Conservation (phyloP, 2,329 filamentous ascomycete species). For the Cladosporium colombiae region DNA sequence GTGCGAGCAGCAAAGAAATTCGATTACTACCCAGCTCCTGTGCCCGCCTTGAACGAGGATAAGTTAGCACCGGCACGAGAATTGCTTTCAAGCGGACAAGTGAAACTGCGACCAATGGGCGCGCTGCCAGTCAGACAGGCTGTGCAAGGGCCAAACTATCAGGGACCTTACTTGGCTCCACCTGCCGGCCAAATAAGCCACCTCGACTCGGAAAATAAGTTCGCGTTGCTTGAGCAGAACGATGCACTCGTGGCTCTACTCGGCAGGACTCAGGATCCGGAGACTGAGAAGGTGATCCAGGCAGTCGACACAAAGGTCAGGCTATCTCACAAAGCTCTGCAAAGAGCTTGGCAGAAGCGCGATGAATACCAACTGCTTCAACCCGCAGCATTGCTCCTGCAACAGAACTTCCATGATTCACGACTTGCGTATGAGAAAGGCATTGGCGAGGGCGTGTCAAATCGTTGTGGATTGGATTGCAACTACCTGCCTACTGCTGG, state of each 20-base stretch:
- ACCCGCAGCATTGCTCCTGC: neutral
- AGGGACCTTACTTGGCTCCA: slow-evolving; percentile 39
- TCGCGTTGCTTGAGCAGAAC: neutral
- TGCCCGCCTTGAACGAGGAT: neutral
- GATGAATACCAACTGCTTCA: neutral
- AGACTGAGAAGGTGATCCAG: neutral
- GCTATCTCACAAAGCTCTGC: neutral
- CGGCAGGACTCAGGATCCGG: neutral
- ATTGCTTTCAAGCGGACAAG: slow-evolving; percentile 37
- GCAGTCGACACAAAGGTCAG: neutral
- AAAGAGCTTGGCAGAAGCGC: neutral
- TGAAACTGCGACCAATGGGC: slow-evolving; percentile 43
- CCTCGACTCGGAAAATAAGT: neutral
- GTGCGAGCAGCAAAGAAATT: slow-evolving; percentile 26
- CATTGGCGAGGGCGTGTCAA: slow-evolving; percentile 15
- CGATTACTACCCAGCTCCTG: slow-evolving; percentile 26
- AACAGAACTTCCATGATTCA: neutral
- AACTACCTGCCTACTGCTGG: slow-evolving; percentile 37
- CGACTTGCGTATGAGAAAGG: neutral
- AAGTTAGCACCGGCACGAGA: slow-evolving; percentile 18
- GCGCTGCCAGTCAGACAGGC: slow-evolving; percentile 47
- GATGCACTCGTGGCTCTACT: neutral
- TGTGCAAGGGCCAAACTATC: slow-evolving; percentile 47
- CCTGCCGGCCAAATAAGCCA: slow-evolving; percentile 2
- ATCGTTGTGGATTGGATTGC: slow-evolving; percentile 34